Conservation (phyloP, 805 yeast genomes). For the Nakazawaea siamensis region DNA sequence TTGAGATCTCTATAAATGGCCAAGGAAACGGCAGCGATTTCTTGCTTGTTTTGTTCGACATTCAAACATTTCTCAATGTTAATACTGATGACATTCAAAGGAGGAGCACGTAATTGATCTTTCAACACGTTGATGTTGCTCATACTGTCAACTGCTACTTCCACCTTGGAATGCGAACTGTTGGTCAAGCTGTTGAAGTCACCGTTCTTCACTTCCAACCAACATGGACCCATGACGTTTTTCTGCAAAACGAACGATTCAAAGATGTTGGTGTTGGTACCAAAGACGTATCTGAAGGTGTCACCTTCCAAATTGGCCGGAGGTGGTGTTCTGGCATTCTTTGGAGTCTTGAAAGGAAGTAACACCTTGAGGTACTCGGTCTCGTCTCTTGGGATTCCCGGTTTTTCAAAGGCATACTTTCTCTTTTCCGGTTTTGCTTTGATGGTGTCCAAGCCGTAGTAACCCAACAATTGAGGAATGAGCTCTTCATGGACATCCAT, state of each 20-base stretch:
- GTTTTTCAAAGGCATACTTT: conserved; percentile 85
- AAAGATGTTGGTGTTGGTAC: conserved; percentile 63
- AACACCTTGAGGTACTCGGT: conserved; percentile 73
- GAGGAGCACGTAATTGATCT: conserved; percentile 45
- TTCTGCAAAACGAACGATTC: conserved; percentile 81
- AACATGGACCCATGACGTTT: conserved; percentile 94
- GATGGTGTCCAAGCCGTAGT: conserved; percentile 52
- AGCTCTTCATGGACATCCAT: conserved; percentile 76
- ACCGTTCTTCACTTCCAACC: conserved; percentile 70
- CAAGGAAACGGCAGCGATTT: conserved; percentile 74
- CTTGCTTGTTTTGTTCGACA: conserved; percentile 68
- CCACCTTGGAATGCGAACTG: conserved; percentile 77
- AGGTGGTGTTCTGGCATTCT: conserved; percentile 33
- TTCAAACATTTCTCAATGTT: conserved; percentile 79
- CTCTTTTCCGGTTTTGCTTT: conserved; percentile 63
- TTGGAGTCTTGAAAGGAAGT: conserved; percentile 65
- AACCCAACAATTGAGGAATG: conserved; percentile 51
- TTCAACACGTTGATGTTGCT: conserved; percentile 37
- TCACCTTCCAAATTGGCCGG: conserved; percentile 67
- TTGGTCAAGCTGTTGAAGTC: conserved; percentile 51
- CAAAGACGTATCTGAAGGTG: conserved; percentile 74
- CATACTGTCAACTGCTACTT: conserved; percentile 50
- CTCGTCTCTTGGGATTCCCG: conserved; percentile 63
- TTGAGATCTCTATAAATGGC: conserved; percentile 64
- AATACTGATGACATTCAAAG: conserved; percentile 64